Evolutionary conservation across 768 basidiomycete species (phyloP), one percentile per base, ranked within the genome.

Genomic region (Phanerodontia chrysosporium): DNA sequence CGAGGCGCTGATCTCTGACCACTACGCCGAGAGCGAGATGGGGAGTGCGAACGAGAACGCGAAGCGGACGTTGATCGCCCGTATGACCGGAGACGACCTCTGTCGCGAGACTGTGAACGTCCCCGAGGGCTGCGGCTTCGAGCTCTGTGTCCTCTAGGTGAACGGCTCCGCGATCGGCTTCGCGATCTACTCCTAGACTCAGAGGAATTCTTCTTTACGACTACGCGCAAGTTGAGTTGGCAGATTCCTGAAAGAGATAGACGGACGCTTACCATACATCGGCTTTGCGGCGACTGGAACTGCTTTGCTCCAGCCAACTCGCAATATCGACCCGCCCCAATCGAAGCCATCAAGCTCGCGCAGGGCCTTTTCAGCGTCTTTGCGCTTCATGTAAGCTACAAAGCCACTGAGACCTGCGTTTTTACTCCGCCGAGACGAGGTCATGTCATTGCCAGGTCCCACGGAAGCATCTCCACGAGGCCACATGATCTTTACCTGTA

Each of bases 291-390:
- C 92, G 46, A 97, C 76, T 16, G 94, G 90, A 6, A 98, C 91
- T 1, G 95, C 92, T 74, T 98, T 98, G 69, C 96, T 96, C 95
- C 96, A 99, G 14, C 94, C 94, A 5, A 95, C 92, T 14, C 92
- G 80, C 3, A 99, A 75, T 22, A 92, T 71, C 39, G 82, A 90
- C 7, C 95, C 95, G 58, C 91, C 92, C 97, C 96, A 99, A 45
- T 97, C 93, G 60, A 87, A 85, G 1, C 95, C 95, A 65, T 99
- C 97, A 57, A 92, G 82, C 69, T 96, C 90, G 25, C 89, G 86
- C 22, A 97, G 76, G 2, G 96, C 96, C 45, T 73, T 76, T 69
- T 98, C 96, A 2, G 97, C 96, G 66, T 95, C 94, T 64, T 84
- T 84, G 52, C 97, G 82, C 65, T 86, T 92, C 92, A 98, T 97